These are phyloP conservation scores for Polychytrium aggregatum DNA, from an alignment of 192 early-diverging fungal genomes.

Conservation along the genomic window DNA sequence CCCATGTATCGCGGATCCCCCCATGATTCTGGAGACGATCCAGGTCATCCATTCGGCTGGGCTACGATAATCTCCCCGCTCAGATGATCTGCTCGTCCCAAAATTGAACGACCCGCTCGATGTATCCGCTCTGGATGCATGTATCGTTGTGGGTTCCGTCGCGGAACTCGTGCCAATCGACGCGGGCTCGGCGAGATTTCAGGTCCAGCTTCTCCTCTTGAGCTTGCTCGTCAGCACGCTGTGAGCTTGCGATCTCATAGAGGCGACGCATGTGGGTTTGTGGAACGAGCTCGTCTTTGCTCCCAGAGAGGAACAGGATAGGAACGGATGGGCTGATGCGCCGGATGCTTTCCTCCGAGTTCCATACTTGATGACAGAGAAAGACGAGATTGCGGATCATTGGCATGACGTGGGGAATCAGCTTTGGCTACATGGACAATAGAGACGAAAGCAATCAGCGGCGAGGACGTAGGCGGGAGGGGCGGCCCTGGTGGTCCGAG, in stretches of 20 bases:
- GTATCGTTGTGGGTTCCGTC: slow-evolving; percentile 92
- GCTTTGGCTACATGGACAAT: slow-evolving; percentile 72
- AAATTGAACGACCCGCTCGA: slow-evolving; percentile 58
- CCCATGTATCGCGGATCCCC: no score
- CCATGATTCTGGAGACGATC: no score
- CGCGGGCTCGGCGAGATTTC: slow-evolving; percentile 18
- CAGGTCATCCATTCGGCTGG: no score
- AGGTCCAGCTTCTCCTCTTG: slow-evolving; percentile 12
- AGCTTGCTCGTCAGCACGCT: slow-evolving; percentile 7
- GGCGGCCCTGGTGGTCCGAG: no score
- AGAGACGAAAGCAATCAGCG: no score
- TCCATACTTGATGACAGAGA: slow-evolving; percentile 84
- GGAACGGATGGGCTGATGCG: no score
- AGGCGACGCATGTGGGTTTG: slow-evolving; percentile 75
- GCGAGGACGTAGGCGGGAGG: no score
- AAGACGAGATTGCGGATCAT: slow-evolving; percentile 59
- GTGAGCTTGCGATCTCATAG: slow-evolving; percentile 41
- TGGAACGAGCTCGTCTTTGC: slow-evolving; percentile 79
- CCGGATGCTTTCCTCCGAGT: slow-evolving; percentile 60
- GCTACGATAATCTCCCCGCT: no score
- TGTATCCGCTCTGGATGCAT: slow-evolving; percentile 73
- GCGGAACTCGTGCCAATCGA: slow-evolving; percentile 41
- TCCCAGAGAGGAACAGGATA: slow-evolving; percentile 70
- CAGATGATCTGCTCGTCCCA: slow-evolving; percentile 5
- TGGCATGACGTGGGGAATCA: slow-evolving; percentile 80